phyloP scores from a whole-genome alignment of 805 yeast genomes.

The Candida manassasensis region DNA sequence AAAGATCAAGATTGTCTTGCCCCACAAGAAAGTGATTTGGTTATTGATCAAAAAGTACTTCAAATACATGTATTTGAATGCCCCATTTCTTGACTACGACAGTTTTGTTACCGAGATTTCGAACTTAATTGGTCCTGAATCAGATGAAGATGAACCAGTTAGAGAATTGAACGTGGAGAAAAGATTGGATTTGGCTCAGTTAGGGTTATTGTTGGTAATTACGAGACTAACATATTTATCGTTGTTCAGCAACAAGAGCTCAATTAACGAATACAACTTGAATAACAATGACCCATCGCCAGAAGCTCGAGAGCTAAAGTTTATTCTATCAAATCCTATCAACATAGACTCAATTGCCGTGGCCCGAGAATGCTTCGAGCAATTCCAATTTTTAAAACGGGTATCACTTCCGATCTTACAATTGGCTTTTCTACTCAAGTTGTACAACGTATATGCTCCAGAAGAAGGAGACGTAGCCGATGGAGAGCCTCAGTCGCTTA shows the following conservation, averaged over 20 bases:
- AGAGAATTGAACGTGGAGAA: conserved; percentile 20
- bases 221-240: conserved; percentile 32
- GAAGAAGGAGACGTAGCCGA: conserved; percentile 56
- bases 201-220: conserved; percentile 30
- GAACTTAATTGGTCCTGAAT: conserved; percentile 37
- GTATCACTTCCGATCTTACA: conserved; percentile 51
- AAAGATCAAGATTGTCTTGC: conserved; percentile 36
- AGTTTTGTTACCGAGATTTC: conserved; percentile 38
- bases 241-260: conserved; percentile 23
- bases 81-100: conserved; percentile 60
- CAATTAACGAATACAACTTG: conserved; percentile 23
- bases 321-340: conserved; percentile 25
- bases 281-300: conserved; percentile 21
- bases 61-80: conserved; percentile 50
- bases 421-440: conserved; percentile 47
- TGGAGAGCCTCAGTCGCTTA: conserved; percentile 52
- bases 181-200: conserved; percentile 27
- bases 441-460: conserved; percentile 46
- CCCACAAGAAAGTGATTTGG: conserved; percentile 50
- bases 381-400: conserved; percentile 29
- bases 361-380: conserved; percentile 33
- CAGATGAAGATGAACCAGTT: conserved; percentile 16
- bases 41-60: conserved; percentile 53
- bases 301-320: conserved; percentile 20
- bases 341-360: conserved; percentile 24